Conservation (phyloP, 495 filamentous ascomycete species). For the Pseudotulostoma volvatum region DNA sequence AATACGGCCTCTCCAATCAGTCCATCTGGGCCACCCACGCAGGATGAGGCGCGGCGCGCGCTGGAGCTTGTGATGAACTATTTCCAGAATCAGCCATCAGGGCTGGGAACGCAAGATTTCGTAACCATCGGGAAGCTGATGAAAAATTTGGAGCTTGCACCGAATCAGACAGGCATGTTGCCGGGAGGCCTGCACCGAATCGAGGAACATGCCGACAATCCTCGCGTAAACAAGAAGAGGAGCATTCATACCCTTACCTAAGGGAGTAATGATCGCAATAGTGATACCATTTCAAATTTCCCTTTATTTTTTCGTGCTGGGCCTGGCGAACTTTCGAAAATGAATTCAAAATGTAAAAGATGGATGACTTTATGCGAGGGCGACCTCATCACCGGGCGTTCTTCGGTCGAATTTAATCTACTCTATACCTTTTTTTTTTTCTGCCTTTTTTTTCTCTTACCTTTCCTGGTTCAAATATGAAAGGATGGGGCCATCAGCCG, state of each 20-base stretch:
- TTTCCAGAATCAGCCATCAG: slow-evolving; percentile 56
- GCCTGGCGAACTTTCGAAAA: not conserved
- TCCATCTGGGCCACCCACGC: slow-evolving; percentile 50
- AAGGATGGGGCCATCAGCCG: too few species aligned
- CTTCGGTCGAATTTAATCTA: slow-evolving; percentile 3
- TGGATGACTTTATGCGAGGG: slow-evolving; percentile 12
- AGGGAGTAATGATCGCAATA: not conserved
- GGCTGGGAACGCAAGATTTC: slow-evolving; percentile 64
- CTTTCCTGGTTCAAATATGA: slow-evolving; percentile 8
- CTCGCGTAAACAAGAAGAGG: slow-evolving; percentile 30
- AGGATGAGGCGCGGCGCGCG: slow-evolving; percentile 76
- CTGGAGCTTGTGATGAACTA: slow-evolving; percentile 76
- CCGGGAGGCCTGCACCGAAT: slow-evolving; percentile 56
- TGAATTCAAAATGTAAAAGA: slow-evolving; percentile 30
- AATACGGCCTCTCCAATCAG: slow-evolving; percentile 22
- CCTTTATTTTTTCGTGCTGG: not conserved
- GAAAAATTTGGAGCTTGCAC: slow-evolving; percentile 65
- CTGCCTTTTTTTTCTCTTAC: slow-evolving; percentile 5
- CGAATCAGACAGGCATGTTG: slow-evolving; percentile 36
- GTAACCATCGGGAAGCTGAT: slow-evolving; percentile 69
- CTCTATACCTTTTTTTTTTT: slow-evolving; percentile 5
- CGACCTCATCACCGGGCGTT: too few species aligned
- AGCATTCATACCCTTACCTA: slow-evolving; percentile 34
- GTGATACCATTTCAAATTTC: not conserved
- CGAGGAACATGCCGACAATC: slow-evolving; percentile 29